Base-by-base conservation (phyloP, 306 rosid genomes). In the Rosa persica region DNA sequence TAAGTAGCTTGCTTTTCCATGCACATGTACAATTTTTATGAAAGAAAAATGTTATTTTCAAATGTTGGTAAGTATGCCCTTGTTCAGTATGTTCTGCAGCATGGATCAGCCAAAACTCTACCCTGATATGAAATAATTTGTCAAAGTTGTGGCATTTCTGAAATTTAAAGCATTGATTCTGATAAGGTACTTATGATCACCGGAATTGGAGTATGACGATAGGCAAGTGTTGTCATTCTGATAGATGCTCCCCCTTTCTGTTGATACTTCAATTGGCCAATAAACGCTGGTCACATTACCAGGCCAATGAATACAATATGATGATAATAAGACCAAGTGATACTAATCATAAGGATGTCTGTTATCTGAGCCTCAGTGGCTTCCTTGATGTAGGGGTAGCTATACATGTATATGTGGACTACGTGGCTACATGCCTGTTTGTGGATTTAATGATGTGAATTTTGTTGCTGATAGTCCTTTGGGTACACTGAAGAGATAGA, bases 1-100 rank as follows among this genome's bases (percentile, higher is more conserved):
- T 44, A 76, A 76, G 19, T 44, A 71, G 75, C 76, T 39, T 81
- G 60, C 78, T 12, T 72, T 72, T 12, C 40, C 43, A 47, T 48
- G 36, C 43, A 2, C 55, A 0, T 57, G 9, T 74, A 8, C 27
- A 13, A 74, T 23, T 44, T 1, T 2, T 67, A 52, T 39, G 42
- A 51, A 52, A 54, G 60, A 15, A 52, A 22, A 38, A 38, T 46
- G 17, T 77, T 67, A 52, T 10, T 52, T 23, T 54, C 42, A 40
- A 76, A 34, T n/a, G 30, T 23, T 68, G 15, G 25, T 8, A 39
- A 1, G 44, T 68, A 70, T 71, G 11, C 12, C 64, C 2, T 49
- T 44, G 36, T 25, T 61, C 39, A 8, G 64, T 55, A 5, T 55
- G 27, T 22, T 57, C 30, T 22, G 38, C 40, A 13, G 40, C 19